These are phyloP conservation scores for Ceratobasidium sp. DNA, from an alignment of 1,284 basidiomycete species.

Conservation along the genomic window DNA sequence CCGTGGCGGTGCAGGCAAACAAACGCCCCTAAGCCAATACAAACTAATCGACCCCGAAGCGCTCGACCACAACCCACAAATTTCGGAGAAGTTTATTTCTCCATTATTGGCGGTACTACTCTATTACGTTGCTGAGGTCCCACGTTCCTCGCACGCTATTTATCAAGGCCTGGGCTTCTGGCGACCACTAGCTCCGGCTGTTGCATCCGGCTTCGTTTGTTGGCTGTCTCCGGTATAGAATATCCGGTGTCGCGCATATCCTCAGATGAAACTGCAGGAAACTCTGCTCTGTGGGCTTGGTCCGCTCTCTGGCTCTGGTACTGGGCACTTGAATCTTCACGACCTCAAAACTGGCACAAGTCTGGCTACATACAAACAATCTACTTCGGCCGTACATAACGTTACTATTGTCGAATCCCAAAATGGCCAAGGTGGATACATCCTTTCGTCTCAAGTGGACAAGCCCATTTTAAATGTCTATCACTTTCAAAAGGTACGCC, in stretches of 20 bases:
- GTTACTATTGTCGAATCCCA: conserved; percentile 66
- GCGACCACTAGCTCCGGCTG: conserved; percentile 2
- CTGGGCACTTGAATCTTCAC: conserved; percentile 64
- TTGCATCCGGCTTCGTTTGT: not conserved
- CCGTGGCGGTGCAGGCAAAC: conserved; percentile 26
- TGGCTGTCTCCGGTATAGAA: conserved; percentile 2
- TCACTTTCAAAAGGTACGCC: conserved; percentile 75
- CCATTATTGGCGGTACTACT: too few relatives aligned
- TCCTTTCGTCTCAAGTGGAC: conserved; percentile 76
- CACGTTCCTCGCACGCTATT: not conserved
- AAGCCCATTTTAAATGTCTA: conserved; percentile 82
- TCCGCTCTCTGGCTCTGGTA: conserved; percentile 58
- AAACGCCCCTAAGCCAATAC: conserved; percentile 22
- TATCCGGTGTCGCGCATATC: not conserved
- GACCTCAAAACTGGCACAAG: conserved; percentile 72
- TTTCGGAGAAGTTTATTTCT: too few relatives aligned
- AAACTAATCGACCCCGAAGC: conserved; percentile 20
- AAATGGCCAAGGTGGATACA: conserved; percentile 72
- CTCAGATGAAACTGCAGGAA: conserved; percentile 67
- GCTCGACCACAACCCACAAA: not conserved
- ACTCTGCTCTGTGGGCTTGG: conserved; percentile 66
- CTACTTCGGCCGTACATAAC: conserved; percentile 62
- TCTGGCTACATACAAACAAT: conserved; percentile 78
- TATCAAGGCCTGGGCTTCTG: not conserved
- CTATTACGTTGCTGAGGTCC: not conserved